phyloP scores from a whole-genome alignment of 148 eudicot species.

The Rhododendron vialii region DNA sequence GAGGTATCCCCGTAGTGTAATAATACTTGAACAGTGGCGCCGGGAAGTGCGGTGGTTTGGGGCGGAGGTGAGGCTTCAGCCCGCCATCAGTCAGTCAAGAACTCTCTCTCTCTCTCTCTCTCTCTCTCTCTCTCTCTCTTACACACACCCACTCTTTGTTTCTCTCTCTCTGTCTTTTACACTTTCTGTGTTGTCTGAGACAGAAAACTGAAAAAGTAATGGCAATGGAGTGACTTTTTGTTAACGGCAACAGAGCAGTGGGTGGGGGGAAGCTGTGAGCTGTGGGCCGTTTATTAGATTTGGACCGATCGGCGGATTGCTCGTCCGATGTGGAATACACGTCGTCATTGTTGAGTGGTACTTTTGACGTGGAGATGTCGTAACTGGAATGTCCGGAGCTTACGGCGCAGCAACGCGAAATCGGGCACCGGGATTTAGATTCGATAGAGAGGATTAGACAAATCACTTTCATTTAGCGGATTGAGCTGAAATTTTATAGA shows the following conservation, averaged over 20 bases:
- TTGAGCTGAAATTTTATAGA: no score
- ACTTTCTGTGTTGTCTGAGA: not conserved
- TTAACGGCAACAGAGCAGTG: slow-evolving; percentile 6
- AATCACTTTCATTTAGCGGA: no score
- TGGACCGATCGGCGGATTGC: no score
- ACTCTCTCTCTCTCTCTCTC: not conserved
- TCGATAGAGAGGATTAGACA: no score
- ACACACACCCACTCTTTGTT: no score
- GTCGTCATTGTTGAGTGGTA: no score
- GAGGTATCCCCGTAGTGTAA: not conserved
- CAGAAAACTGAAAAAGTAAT: not conserved
- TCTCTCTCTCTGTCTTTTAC: not conserved
- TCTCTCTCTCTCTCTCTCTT: not conserved
- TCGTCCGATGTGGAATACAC: no score
- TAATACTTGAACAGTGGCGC: not conserved
- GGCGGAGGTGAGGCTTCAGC: not conserved
- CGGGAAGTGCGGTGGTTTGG: not conserved
- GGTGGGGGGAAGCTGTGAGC: not conserved
- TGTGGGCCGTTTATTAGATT: no score
- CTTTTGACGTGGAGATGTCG: no score
- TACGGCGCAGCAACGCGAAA: no score
- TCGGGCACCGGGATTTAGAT: no score
- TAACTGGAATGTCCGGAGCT: no score
- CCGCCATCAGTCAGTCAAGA: not conserved
- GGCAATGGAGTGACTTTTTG: slow-evolving; percentile 4